A percentile compares a stretch with the other conserved stretches of the same genome.
Conservation (phyloP, 2,329 filamentous ascomycete genomes). For the Plenodomus tracheiphilus region DNA sequence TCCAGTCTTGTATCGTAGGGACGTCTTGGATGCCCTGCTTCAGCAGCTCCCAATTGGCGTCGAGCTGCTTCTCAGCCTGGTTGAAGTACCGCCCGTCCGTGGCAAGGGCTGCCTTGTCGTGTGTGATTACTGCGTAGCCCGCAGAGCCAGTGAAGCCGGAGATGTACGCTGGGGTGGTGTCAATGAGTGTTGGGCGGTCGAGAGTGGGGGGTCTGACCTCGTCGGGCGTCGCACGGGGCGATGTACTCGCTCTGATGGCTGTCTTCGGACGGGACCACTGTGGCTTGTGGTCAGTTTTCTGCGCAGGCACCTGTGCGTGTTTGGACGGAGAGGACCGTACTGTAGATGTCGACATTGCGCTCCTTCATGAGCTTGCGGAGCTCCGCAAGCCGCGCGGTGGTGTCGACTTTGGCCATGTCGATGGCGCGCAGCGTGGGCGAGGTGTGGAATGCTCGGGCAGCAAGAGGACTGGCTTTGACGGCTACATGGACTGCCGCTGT, state of each 20-base stretch:
- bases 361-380: slow-evolving; percentile 86
- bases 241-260: slow-evolving; percentile 98
- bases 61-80: slow-evolving; percentile 88
- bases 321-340: slow-evolving; percentile 53
- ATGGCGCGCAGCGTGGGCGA: slow-evolving; percentile 34
- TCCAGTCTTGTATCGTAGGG: slow-evolving; percentile 97
- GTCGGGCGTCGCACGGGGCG: slow-evolving; percentile 87
- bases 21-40: slow-evolving; percentile 94
- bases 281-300: slow-evolving; percentile 41
- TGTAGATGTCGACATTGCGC: slow-evolving; percentile 86
- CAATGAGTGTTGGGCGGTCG: slow-evolving; percentile 26
- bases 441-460: slow-evolving; percentile 34
- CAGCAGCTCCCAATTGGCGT: slow-evolving; percentile 85
- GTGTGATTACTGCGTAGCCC: slow-evolving; percentile 86
- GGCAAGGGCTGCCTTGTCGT: slow-evolving; percentile 82
- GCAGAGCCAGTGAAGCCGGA: slow-evolving; percentile 94
- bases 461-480: slow-evolving; percentile 12
- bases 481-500: slow-evolving; percentile 31
- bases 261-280: slow-evolving; percentile 95
- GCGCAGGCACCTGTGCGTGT: slow-evolving; percentile 21
- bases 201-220: slow-evolving; percentile 55
- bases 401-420: slow-evolving; percentile 80
- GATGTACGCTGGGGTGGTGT: slow-evolving; percentile 67
- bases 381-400: slow-evolving; percentile 71
- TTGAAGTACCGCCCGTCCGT: slow-evolving; percentile 99